Base-by-base conservation (phyloP, 306 rosid genomes). In the Nissolia schottii region DNA sequence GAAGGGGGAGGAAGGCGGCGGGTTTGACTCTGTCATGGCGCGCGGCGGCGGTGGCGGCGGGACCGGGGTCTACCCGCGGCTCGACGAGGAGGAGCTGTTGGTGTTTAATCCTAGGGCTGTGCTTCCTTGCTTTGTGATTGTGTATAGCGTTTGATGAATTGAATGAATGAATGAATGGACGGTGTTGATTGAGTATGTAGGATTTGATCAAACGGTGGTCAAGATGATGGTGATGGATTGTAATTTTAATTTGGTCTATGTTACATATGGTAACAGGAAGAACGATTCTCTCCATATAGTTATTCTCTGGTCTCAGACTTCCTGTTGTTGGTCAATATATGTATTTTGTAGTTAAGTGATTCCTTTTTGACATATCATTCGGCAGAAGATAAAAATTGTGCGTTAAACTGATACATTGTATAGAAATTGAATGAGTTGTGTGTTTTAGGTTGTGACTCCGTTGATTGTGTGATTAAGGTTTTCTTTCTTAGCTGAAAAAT, bases 81-180 rank as follows among this genome's bases (percentile, higher is more conserved):
- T 85, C 45, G 98, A 91, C 34, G 98, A 93, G 35, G 97, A 93
- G 72, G 98, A 94, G 87, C 71, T 94, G 0, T 15, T 94, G 83
- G 99, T 91, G 73, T 89, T 89, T 59, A 94, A 85, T 83, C 97
- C 99, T 0, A 87, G 91, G 92, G 99, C 97, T 35, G 96, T 94
- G 81, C 97, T 94, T 51, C 99, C 99, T 67, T 94, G 99, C 83
- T 94, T 94, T 83, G 99, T 90, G 64, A 94, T 94, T 71, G 91
- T 94, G 71, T 94, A 94, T 76, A 80, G 74, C 16, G 82, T 87
- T 48, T 91, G 86, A 88, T 69, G 25, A 32, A 3, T 4, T 37
- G 2, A 37, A n/a, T n/a, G n/a, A n/a, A n/a, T 60, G 41, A 13
- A n/a, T 64, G 29, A 9, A 9, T 67, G 57, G 5, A 20, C 57